Evolutionary conservation across 306 rosid genomes (phyloP).

Genomic region (Prunus dulcis): DNA sequence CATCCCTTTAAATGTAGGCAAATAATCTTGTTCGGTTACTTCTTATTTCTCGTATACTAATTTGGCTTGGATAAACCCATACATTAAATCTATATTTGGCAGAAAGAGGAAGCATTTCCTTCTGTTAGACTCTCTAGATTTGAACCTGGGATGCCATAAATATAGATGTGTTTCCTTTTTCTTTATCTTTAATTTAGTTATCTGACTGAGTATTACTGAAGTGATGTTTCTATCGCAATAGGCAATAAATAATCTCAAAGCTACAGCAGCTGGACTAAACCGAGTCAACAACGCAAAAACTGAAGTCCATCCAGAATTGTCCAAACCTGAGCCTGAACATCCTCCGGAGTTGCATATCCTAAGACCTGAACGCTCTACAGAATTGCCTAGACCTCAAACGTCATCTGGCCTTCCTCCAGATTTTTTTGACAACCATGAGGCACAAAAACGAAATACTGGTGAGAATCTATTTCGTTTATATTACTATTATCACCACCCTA

Average conservation of each 20-base stretch:
- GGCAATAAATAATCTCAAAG: slow-evolving; percentile 69
- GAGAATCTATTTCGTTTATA: neutral
- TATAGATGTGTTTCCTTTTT: neutral
- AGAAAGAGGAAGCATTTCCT: neutral
- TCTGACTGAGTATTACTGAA: slow-evolving; percentile 15
- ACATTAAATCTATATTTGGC: neutral
- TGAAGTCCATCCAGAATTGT: slow-evolving; percentile 27
- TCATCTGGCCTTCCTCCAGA: slow-evolving; percentile 72
- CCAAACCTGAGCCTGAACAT: slow-evolving; percentile 39
- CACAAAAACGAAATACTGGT: slow-evolving; percentile 50
- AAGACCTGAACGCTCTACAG: slow-evolving; percentile 31
- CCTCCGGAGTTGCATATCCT: slow-evolving; percentile 29
- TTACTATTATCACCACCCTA: neutral
- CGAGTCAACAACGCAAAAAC: slow-evolving; percentile 44
- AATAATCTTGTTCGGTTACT: neutral
- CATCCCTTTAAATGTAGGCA: neutral
- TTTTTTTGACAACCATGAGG: slow-evolving; percentile 61
- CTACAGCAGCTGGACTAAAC: slow-evolving; percentile 56
- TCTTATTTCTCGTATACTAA: neutral
- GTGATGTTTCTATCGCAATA: slow-evolving; percentile 31
- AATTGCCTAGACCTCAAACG: slow-evolving; percentile 37
- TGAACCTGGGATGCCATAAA: neutral
- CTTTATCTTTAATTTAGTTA: slow-evolving; percentile 10
- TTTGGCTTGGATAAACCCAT: neutral
- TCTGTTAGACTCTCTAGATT: neutral